Evolutionary conservation across 164 flowering plant genomes (phyloP).

Genomic region (Nelumbo lutea): DNA sequence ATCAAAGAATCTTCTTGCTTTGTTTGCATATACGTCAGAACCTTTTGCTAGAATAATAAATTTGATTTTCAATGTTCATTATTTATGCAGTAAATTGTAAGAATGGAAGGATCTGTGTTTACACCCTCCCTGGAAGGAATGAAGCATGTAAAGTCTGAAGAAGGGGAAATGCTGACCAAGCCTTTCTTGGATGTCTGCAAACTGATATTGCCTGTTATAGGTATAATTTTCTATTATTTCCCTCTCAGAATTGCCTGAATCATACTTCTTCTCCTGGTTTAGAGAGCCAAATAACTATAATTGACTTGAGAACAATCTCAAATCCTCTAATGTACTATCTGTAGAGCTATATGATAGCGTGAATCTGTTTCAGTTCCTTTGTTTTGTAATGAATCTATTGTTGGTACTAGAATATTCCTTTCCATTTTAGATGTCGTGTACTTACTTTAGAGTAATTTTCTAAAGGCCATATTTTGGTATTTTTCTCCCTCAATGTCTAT

Average conservation of each 20-base stretch:
- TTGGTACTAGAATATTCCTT: no score
- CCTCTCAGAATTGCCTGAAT: neutral
- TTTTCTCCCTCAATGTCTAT: no score
- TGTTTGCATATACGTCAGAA: neutral
- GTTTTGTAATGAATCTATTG: no score
- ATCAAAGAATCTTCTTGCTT: no score
- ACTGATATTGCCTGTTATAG: conserved; percentile 70
- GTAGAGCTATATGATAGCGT: no score
- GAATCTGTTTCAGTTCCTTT: no score
- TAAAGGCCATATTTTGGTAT: no score
- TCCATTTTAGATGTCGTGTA: no score
- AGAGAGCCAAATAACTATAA: neutral
- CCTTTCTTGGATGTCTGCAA: conserved; percentile 95
- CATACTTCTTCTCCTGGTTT: neutral
- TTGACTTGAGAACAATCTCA: neutral
- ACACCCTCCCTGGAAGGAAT: conserved; percentile 66
- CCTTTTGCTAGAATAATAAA: neutral
- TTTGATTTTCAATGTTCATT: neutral
- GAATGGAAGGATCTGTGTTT: conserved; percentile 77
- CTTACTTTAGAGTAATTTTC: no score
- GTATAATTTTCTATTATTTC: conserved; percentile 21
- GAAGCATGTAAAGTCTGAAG: conserved; percentile 60
- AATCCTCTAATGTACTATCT: neutral
- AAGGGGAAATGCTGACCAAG: conserved; percentile 66
- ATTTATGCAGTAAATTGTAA: conserved; percentile 1